These are phyloP conservation scores for Picea sitchensis DNA, from an alignment of 75 land plant species.

Conservation along the genomic window DNA sequence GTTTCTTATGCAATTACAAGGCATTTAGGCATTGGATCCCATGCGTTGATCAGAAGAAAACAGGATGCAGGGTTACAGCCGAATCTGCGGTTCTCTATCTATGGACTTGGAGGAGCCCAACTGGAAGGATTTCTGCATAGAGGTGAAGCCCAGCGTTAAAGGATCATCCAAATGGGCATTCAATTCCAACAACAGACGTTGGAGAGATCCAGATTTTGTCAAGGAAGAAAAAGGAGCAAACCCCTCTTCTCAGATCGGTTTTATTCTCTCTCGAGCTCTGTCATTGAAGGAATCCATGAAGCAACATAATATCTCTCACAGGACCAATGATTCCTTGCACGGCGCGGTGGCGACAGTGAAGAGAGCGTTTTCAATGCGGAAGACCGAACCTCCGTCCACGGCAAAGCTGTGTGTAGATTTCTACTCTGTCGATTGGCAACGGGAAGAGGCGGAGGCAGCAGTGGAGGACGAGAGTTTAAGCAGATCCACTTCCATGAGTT, in stretches of 20 bases:
- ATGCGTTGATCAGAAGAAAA: no score
- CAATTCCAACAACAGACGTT: neutral
- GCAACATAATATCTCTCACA: neutral
- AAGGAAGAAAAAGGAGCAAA: neutral
- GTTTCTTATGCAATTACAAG: no score
- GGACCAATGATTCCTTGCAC: neutral
- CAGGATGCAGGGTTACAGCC: slow-evolving; percentile 4
- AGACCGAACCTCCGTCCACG: neutral
- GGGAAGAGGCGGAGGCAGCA: no score
- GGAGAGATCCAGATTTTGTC: neutral
- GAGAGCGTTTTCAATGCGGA: neutral
- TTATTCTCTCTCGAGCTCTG: neutral
- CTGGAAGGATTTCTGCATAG: neutral
- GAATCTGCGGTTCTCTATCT: slow-evolving; percentile 7
- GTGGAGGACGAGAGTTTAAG: neutral
- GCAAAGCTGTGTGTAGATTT: neutral
- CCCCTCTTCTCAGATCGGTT: slow-evolving; percentile 5
- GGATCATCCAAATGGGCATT: neutral
- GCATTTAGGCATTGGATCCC: no score
- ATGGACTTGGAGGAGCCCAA: slow-evolving; percentile 5
- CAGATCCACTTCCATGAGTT: neutral
- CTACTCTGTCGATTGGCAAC: neutral
- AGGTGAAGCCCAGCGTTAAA: neutral
- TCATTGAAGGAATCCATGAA: neutral
- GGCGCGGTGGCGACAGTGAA: slow-evolving; percentile 5